phyloP scores from a whole-genome alignment of 176 grass and related monocot genomes.

The Neostapfia colusana region DNA sequence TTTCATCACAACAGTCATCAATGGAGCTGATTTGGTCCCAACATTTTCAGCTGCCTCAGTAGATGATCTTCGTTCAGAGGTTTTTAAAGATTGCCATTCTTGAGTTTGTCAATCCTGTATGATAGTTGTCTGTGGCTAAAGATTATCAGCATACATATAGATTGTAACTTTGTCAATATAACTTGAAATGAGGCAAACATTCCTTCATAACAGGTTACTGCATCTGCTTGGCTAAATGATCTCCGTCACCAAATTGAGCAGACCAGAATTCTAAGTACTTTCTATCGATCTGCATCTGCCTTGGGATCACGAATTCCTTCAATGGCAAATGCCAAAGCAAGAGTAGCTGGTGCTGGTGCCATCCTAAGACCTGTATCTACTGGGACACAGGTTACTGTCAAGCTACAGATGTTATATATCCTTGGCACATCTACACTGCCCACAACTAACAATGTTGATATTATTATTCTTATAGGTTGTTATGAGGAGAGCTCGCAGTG shows the following conservation, averaged over 20 bases:
- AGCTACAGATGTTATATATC: slow-evolving; percentile 7
- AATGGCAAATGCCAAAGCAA: slow-evolving; percentile 91
- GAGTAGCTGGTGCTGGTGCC: slow-evolving; percentile 90
- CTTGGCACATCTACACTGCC: neutral
- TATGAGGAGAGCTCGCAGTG: slow-evolving; percentile 80
- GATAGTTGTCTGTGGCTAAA: neutral
- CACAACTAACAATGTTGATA: neutral
- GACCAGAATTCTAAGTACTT: slow-evolving; percentile 89
- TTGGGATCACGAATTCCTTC: slow-evolving; percentile 89
- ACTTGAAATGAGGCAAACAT: neutral
- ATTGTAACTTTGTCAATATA: neutral
- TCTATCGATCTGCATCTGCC: slow-evolving; percentile 92
- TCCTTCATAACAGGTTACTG: slow-evolving; percentile 65
- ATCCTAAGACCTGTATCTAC: slow-evolving; percentile 91
- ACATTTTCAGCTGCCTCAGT: slow-evolving; percentile 91
- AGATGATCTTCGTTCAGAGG: slow-evolving; percentile 90
- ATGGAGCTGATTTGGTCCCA: slow-evolving; percentile 93
- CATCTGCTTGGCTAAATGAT: slow-evolving; percentile 95
- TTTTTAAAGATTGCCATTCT: slow-evolving; percentile 4
- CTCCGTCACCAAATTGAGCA: slow-evolving; percentile 92
- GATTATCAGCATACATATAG: neutral
- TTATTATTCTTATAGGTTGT: slow-evolving; percentile 60
- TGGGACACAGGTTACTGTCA: slow-evolving; percentile 70
- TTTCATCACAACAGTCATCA: slow-evolving; percentile 97
- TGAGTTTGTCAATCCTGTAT: neutral